Evolutionary conservation across 2,329 filamentous ascomycete species (phyloP), one percentile per base, ranked within the genome.

Genomic region (Talaromyces atroroseus): DNA sequence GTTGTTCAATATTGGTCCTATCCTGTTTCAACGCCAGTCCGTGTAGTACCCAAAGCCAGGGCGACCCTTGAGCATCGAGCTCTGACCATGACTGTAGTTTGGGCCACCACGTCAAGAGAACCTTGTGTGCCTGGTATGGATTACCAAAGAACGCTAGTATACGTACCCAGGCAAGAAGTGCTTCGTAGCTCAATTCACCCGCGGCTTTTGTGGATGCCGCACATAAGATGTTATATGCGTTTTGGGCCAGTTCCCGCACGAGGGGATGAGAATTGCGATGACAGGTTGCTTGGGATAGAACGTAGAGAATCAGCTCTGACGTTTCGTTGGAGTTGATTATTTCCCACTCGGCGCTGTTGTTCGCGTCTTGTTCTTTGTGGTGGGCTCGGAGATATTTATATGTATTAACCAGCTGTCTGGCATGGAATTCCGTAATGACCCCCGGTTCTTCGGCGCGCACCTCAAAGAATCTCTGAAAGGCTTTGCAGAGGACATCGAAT

Each of bases 361-460:
- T 44, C 20, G 68, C 65, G 14, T 61, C 55, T 46, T 70, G 66
- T 36, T 61, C 68, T 50, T 66, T 71, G 61, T 79, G 47, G 11
- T 54, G 44, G 16, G 32, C 36, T 49, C 46, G 72, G 54, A 90
- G 75, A 66, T 90, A 82, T 21, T 80, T 72, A 58, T 89, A 80
- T 45, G 90, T 83, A 40, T 77, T 72, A 29, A 79, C 66, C 20
- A 82, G 78, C 62, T 84, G 76, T n/a, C 78, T 71, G 0, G 88
- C 86, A 64, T 94, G 87, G 56, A 44, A 85, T 79, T 63, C 83
- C 78, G 70, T 89, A 84, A 68, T 90, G 65, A 52, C 78, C 63
- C 60, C 79, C 65, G 62, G 75, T 65, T 60, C 75, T 72, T 64
- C 74, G 63, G 57, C 76, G 60, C 71, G 87, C 80, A 67, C 78